Base-by-base conservation (phyloP, 2,329 filamentous ascomycete genomes). In the Pseudopithomyces maydicus region DNA sequence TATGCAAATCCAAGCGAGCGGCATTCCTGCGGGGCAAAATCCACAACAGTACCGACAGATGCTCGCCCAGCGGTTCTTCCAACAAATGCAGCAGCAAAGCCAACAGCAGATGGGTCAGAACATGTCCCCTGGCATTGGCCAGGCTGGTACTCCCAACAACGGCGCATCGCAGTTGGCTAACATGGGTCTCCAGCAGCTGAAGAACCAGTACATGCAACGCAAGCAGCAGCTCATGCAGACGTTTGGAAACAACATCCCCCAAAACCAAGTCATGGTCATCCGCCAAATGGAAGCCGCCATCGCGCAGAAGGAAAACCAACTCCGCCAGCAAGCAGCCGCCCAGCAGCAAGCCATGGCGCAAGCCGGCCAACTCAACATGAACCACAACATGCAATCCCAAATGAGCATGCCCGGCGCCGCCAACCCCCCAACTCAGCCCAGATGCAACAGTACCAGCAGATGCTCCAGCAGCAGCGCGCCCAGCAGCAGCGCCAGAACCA, bases 401-500 rank as follows among this genome's bases (percentile, higher is more conserved):
- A 59, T 58, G 48, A 35, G 46, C 47, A 61, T 59, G 59, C 44
- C 32, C 22, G 59, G 39, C 10, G 65, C 56, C 10, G 63, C 59
- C 19, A 59, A 62, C 41, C 61, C 53, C 1, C 61, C 64, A 23
- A 69, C 17, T 65, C 66, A 3, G 65, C 66, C 41, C 72, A 73
- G 55, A 70, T 74, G 66, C 71, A 73, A 44, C 69, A 72, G 50
- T 71, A 72, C 45, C 71, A 74, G 57, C 68, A 70, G 33, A 61
- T 69, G 54, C 64, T 73, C 19, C 71, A 75, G 41, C 69, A 72
- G 47, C 72, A 76, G 51, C 69, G 71, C 15, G 64, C 65, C 22
- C 65, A 74, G 26, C 66, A 71, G 20, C 64, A 69, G 20, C 72
- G 72, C 46, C 70, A 74, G 41, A 71, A 74, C 45, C 73, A 76